A percentile compares a stretch with the other conserved stretches of the same genome.
Evolutionary conservation across 495 filamentous ascomycete species (phyloP).

Genomic region (Hypoxylon lenormandii): DNA sequence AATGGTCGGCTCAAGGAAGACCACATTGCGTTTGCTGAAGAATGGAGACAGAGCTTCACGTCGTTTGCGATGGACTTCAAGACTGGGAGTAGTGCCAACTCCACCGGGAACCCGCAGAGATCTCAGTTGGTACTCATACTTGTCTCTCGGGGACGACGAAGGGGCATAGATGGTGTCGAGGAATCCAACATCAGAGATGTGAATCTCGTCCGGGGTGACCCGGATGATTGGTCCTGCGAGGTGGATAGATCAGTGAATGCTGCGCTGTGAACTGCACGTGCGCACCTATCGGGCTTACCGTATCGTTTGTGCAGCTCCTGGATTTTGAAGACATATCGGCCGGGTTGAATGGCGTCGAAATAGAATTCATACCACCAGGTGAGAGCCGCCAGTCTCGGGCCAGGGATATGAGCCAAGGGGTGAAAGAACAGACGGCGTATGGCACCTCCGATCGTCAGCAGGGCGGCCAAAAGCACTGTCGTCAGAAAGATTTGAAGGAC

Average conservation of each 20-base stretch:
- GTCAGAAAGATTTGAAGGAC: slow-evolving; percentile 42
- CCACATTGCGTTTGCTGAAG: slow-evolving; percentile 54
- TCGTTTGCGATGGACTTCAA: slow-evolving; percentile 52
- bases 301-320: slow-evolving; percentile 62
- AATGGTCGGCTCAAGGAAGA: slow-evolving; percentile 50
- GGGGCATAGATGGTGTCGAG: slow-evolving; percentile 51
- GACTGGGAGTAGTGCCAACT: slow-evolving; percentile 39
- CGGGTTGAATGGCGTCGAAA: slow-evolving; percentile 58
- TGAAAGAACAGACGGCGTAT: slow-evolving; percentile 55
- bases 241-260: slow-evolving; percentile 16
- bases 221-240: slow-evolving; percentile 55
- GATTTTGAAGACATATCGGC: slow-evolving; percentile 58
- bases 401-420: slow-evolving; percentile 60
- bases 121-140: slow-evolving; percentile 23
- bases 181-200: slow-evolving; percentile 53
- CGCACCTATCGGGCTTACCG: slow-evolving; percentile 51
- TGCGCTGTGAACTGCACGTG: slow-evolving; percentile 6
- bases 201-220: slow-evolving; percentile 56
- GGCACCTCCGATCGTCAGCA: slow-evolving; percentile 34
- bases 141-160: slow-evolving; percentile 47
- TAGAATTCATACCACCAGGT: slow-evolving; percentile 63
- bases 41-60: slow-evolving; percentile 55
- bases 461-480: slow-evolving; percentile 35
- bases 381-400: slow-evolving; percentile 61
- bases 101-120: slow-evolving; percentile 26